Percentiles rank a stretch among this genome's conserved stretches.
Evolutionary conservation across 352 stramenopile species (phyloP).

Genomic region (Pythium aquatile): DNA sequence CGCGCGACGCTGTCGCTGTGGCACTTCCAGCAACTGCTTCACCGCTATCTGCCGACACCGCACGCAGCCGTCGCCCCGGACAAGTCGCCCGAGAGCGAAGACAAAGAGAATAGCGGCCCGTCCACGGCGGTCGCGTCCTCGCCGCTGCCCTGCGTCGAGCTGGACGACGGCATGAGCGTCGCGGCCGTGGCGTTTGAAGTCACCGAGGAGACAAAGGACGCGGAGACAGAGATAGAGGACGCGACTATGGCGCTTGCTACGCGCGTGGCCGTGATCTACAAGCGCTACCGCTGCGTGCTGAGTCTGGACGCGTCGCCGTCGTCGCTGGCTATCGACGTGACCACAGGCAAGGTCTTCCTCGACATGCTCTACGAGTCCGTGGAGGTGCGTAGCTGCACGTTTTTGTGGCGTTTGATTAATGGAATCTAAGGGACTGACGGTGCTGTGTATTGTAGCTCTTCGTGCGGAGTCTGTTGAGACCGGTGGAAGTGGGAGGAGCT

Average conservation of each 20-base stretch:
- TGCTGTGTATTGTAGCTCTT: constrained; percentile 48
- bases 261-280: constrained; percentile 59
- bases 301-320: constrained; percentile 85
- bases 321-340: constrained; percentile 76
- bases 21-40: constrained; percentile 71
- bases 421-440: not conserved
- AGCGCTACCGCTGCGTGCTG: constrained; percentile 77
- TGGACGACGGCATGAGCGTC: constrained; percentile 74
- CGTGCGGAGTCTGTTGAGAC: constrained; percentile 58
- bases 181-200: constrained; percentile 41
- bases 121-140: not conserved
- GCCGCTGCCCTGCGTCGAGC: constrained; percentile 30
- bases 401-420: not conserved
- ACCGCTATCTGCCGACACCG: constrained; percentile 42
- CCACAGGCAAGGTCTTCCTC: constrained; percentile 69
- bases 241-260: constrained; percentile 42
- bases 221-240: constrained; percentile 4
- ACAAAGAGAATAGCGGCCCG: constrained; percentile 17
- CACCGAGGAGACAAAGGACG: not conserved
- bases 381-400: constrained; percentile 30
- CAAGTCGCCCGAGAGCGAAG: constrained; percentile 15
- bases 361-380: constrained; percentile 81
- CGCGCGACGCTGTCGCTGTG: constrained; percentile 73
- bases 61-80: not conserved
- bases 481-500: constrained; percentile 49